phyloP scores from a whole-genome alignment of 1,284 basidiomycete genomes.

The Pisolithus thermaeus region DNA sequence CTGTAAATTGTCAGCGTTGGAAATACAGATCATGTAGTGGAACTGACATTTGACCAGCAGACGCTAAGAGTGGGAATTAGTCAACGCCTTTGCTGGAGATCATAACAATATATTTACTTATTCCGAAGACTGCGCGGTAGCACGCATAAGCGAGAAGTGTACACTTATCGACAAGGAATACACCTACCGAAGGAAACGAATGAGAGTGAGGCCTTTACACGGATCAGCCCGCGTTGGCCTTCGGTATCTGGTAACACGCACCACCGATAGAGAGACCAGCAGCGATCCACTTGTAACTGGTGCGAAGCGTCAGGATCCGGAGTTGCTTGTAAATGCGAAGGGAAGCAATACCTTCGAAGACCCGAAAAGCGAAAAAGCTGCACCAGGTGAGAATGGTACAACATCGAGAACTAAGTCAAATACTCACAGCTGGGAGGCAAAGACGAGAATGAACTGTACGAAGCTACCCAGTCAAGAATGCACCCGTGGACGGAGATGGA shows the following conservation, averaged over 20 bases:
- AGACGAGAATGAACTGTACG: slow-evolving; percentile 25
- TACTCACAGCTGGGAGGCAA: slow-evolving; percentile 31
- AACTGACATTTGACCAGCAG: slow-evolving; percentile 25
- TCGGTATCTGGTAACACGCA: slow-evolving; percentile 6
- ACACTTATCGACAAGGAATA: neutral
- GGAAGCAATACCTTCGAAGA: slow-evolving; percentile 26
- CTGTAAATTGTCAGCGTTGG: slow-evolving; percentile 7
- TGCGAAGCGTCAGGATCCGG: slow-evolving; percentile 1
- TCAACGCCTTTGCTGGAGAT: neutral
- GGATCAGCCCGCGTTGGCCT: neutral
- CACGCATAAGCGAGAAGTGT: neutral
- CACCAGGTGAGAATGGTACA: neutral
- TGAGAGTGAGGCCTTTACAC: slow-evolving; percentile 15
- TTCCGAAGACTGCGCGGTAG: slow-evolving; percentile 24
- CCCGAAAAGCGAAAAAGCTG: slow-evolving; percentile 32
- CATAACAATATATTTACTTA: slow-evolving; percentile 20
- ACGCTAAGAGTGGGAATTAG: slow-evolving; percentile 9
- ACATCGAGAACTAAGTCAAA: neutral
- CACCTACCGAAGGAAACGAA: slow-evolving; percentile 19
- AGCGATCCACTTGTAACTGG: slow-evolving; percentile 19
- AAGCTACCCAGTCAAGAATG: neutral
- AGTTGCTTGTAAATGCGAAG: neutral
- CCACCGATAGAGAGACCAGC: slow-evolving; percentile 11
- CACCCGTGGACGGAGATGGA: neutral
- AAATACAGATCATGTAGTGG: neutral